Evolutionary conservation across 2,329 filamentous ascomycete genomes (phyloP).

Genomic region (Ophiostoma tasmaniense): DNA sequence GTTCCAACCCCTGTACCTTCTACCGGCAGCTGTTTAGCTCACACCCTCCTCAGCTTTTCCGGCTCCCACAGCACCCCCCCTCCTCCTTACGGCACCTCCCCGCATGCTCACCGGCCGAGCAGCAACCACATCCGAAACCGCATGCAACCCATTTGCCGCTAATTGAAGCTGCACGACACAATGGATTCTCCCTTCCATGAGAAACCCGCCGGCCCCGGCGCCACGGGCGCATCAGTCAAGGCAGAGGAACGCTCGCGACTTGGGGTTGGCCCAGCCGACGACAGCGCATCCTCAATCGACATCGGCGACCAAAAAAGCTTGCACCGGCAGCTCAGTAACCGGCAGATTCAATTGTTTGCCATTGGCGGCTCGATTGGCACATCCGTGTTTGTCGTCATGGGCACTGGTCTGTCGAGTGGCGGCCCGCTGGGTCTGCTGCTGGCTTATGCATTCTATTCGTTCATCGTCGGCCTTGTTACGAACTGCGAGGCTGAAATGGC

Average conservation of each 20-base stretch:
- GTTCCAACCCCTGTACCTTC: background rate
- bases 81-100: background rate
- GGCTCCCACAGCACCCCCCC: background rate
- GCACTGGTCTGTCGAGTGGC: slow-evolving; percentile 35
- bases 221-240: slow-evolving; percentile 12
- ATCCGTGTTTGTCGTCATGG: slow-evolving; percentile 54
- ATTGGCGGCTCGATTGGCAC: slow-evolving; percentile 51
- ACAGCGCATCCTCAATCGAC: background rate
- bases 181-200: background rate
- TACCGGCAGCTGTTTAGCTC: background rate
- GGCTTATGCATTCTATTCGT: slow-evolving; percentile 48
- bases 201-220: slow-evolving; percentile 27
- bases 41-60: background rate
- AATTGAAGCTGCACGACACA: background rate
- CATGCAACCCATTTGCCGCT: background rate
- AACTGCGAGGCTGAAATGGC: slow-evolving; percentile 59
- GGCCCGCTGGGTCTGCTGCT: slow-evolving; percentile 38
- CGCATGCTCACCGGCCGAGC: background rate
- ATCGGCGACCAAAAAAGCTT: slow-evolving; percentile 20
- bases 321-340: slow-evolving; percentile 43
- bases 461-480: slow-evolving; percentile 52
- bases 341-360: slow-evolving; percentile 51
- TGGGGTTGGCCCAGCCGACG: background rate
- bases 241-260: background rate
- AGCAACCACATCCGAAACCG: background rate